Conservation (phyloP, 2,329 filamentous ascomycete species). For the Nakataea oryzae region DNA sequence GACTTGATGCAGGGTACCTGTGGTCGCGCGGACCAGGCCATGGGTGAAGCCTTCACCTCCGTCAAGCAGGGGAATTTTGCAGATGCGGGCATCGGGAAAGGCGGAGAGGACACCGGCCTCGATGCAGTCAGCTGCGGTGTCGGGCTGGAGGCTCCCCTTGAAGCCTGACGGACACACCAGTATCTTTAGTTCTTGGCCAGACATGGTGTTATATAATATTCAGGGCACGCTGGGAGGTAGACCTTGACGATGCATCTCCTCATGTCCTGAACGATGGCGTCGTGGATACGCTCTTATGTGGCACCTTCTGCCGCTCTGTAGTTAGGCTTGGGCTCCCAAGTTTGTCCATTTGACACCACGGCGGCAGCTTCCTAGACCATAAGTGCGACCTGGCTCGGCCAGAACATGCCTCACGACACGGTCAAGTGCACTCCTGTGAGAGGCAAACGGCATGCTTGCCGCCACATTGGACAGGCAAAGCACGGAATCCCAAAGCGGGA, state of each 20-base stretch:
- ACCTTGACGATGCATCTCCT: neutral
- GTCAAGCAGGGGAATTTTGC: conserved; percentile 39
- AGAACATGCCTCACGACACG: neutral
- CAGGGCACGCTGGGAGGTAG: neutral
- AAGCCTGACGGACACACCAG: conserved; percentile 42
- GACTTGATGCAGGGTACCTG: conserved; percentile 24
- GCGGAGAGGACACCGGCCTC: conserved; percentile 34
- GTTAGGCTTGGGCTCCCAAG: neutral
- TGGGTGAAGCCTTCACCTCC: conserved; percentile 41
- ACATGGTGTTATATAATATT: neutral
- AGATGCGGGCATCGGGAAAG: conserved; percentile 27
- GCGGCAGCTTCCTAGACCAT: no score
- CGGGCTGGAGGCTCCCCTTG: conserved; percentile 39
- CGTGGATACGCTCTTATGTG: neutral
- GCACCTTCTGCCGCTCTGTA: neutral
- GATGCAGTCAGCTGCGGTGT: conserved; percentile 38
- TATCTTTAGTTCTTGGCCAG: conserved; percentile 12
- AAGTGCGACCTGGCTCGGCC: no score
- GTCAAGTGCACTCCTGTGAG: neutral
- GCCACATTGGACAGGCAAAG: neutral
- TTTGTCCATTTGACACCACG: neutral
- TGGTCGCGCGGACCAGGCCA: conserved; percentile 31
- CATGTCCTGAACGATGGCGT: no score
- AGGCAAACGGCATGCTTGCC: neutral
- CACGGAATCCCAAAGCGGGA: neutral